Evolutionary conservation across 2,329 filamentous ascomycete species (phyloP), one percentile per base, ranked within the genome.

Genomic region (Paracorniculantispora psalliotae): DNA sequence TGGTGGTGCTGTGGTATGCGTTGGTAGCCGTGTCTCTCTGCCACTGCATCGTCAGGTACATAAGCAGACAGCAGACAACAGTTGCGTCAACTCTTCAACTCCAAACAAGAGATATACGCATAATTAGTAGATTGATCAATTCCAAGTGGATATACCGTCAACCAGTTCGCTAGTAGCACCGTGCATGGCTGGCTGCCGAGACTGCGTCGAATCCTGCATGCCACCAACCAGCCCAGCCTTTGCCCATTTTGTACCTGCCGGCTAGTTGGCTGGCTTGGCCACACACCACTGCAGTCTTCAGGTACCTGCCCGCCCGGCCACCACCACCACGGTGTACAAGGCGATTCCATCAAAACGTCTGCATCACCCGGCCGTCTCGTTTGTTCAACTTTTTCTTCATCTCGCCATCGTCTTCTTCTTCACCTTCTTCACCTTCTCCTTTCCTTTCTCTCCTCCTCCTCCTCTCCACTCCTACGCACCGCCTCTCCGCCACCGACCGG

Each of bases 201-300:
- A 25, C 51, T 54, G 51, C 51, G 23, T 54, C 39, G 51, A 54
- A 54, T 54, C 51, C 51, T 54, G 39, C 39, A 46, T 43, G 19
- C 39, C 39, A 52, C 50, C 49, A 28, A 33, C 30, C 30, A 33
- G 30, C 12, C 6, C 30, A 6, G 30, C 30, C 6, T 33, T 6
- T 33, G 12, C 30, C 30, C 30, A 33, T 33, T 33, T 33, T 33
- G 30, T 33, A 33, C 30, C 30, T 33, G 30, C 30, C 30, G 30
- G 30, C 30, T 33, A 33, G 30, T 33, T 33, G 30, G 30, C 30
- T 33, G 30, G 6, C 30, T 33, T 33, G 30, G 30, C 30, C 6
- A 12, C 30, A 33, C 30, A 33, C 6, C 30, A 33, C 30, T 12
- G 12, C 30, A 33, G 30, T 33, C 6, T 6, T 33, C 6, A 33